phyloP scores from a whole-genome alignment of 2,329 filamentous ascomycete genomes.

The Pezicula radicicola region DNA sequence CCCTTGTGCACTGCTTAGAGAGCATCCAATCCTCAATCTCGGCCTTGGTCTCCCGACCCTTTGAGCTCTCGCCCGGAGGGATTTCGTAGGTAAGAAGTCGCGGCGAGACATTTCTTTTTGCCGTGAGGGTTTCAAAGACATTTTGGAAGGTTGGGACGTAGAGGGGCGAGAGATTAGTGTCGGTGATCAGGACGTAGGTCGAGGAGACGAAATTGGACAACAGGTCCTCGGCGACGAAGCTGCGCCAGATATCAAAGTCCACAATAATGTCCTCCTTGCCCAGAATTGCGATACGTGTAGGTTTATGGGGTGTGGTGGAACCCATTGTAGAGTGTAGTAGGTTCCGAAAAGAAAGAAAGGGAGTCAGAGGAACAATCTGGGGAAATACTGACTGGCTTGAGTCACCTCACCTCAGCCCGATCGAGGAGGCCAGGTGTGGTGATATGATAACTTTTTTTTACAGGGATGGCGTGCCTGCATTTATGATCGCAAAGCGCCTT shows the following conservation, averaged over 20 bases:
- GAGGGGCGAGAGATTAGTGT: constrained; percentile 80
- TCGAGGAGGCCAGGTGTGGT: too few relatives aligned
- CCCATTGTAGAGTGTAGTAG: constrained; percentile 14
- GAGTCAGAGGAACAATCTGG: background rate
- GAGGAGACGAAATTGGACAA: constrained; percentile 75
- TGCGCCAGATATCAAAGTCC: constrained; percentile 85
- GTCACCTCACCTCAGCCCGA: too few relatives aligned
- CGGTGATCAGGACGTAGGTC: constrained; percentile 94
- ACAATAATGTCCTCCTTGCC: constrained; percentile 89
- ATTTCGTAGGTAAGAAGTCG: constrained; percentile 84
- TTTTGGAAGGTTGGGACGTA: constrained; percentile 78
- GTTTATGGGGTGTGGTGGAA: constrained; percentile 23
- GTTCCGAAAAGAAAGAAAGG: background rate
- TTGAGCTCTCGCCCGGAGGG: constrained; percentile 88
- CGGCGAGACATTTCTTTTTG: constrained; percentile 39
- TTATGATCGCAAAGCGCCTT: too few relatives aligned
- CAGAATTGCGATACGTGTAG: constrained; percentile 72
- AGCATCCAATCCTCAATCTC: constrained; percentile 98
- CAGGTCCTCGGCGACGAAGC: constrained; percentile 78
- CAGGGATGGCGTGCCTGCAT: too few relatives aligned
- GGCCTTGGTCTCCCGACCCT: constrained; percentile 88
- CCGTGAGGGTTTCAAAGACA: constrained; percentile 52
- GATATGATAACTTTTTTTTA: too few relatives aligned
- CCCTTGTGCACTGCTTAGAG: constrained; percentile 84
- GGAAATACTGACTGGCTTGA: background rate